Conservation (phyloP, 1,139 yeast genomes). For the Saccharomyces hybrid region DNA sequence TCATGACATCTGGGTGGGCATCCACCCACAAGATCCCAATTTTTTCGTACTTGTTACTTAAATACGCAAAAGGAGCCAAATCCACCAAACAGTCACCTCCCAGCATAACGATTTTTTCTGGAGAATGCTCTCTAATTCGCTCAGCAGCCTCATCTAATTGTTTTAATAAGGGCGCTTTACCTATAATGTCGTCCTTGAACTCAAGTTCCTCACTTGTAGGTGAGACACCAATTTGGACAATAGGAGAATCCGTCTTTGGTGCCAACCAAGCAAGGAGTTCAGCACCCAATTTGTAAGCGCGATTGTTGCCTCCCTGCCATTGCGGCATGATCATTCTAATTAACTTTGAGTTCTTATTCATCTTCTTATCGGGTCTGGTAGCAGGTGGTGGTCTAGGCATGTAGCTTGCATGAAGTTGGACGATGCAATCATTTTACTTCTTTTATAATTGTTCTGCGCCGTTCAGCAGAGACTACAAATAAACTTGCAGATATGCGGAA, state of each 20-base stretch:
- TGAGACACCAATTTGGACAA: not conserved
- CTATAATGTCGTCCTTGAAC: slow-evolving; percentile 1
- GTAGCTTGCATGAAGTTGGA: not conserved
- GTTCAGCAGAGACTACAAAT: not conserved
- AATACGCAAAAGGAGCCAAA: slow-evolving; percentile 2
- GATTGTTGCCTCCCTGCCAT: slow-evolving; percentile 3
- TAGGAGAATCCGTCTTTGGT: slow-evolving; percentile 2
- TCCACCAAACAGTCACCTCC: slow-evolving; percentile 3
- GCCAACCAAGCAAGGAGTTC: slow-evolving; percentile 2
- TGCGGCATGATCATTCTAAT: slow-evolving; percentile 2
- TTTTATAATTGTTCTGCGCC: not conserved
- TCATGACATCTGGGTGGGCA: slow-evolving; percentile 3
- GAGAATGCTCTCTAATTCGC: not conserved
- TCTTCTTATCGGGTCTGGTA: not conserved
- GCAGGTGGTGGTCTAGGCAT: not conserved
- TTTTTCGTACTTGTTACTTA: slow-evolving; percentile 1
- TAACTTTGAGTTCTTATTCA: not conserved
- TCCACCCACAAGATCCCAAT: slow-evolving; percentile 2
- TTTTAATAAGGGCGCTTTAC: not conserved
- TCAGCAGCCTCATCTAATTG: not conserved
- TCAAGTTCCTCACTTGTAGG: not conserved
- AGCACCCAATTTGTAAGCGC: slow-evolving; percentile 1
- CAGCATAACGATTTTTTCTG: slow-evolving; percentile 2
- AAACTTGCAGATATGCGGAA: not conserved
- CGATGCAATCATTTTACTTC: not conserved